phyloP scores from a whole-genome alignment of 2,329 filamentous ascomycete genomes.

The Colletotrichum abscissum region DNA sequence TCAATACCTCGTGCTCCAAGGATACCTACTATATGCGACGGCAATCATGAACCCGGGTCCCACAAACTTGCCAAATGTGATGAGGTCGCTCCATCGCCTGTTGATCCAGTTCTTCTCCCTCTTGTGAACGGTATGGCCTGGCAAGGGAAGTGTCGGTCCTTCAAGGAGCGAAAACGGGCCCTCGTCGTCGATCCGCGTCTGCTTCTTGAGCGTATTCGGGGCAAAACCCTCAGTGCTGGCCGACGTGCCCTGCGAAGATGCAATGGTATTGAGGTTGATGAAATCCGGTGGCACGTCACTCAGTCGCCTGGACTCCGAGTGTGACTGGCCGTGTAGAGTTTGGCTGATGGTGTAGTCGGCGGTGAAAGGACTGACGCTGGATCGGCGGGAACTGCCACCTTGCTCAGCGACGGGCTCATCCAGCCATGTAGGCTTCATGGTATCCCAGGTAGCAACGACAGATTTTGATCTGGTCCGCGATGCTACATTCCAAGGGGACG shows the following conservation, averaged over 20 bases:
- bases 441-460: background rate
- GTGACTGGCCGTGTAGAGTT: conserved; percentile 23
- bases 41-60: conserved; percentile 76
- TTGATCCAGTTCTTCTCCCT: background rate
- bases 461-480: conserved; percentile 12
- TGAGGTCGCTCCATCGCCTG: conserved; percentile 4
- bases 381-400: conserved; percentile 12
- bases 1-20: background rate
- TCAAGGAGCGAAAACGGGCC: conserved; percentile 1
- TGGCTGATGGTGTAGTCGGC: conserved; percentile 33
- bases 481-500: background rate
- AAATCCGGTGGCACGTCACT: conserved; percentile 22
- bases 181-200: background rate
- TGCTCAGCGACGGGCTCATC: conserved; percentile 12
- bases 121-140: background rate
- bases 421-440: conserved; percentile 31
- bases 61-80: conserved; percentile 51
- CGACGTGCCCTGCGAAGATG: conserved; percentile 16
- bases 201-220: background rate
- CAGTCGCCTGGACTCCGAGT: conserved; percentile 10
- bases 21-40: conserved; percentile 64
- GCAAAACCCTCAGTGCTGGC: conserved; percentile 8
- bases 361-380: conserved; percentile 27
- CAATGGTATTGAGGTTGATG: conserved; percentile 15
- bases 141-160: background rate